phyloP scores from a whole-genome alignment of 2,329 filamentous ascomycete species.

The Xylariaceae sp. region DNA sequence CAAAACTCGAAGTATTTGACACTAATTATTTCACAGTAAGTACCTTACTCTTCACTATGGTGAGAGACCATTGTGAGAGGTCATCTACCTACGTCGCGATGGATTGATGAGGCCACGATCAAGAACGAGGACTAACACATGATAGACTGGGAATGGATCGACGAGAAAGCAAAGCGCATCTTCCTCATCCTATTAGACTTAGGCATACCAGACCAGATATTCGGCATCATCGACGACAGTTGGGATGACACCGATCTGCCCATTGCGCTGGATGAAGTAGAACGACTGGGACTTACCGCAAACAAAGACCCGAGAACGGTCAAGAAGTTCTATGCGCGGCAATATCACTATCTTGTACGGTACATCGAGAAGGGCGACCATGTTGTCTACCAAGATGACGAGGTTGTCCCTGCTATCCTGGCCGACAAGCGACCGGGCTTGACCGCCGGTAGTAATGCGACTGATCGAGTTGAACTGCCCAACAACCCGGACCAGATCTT shows the following conservation, averaged over 20 bases:
- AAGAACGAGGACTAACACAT: neutral
- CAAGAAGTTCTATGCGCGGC: constrained; percentile 65
- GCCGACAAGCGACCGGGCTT: constrained; percentile 56
- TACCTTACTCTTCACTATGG: neutral
- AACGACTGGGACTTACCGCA: constrained; percentile 59
- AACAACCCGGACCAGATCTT: constrained; percentile 57
- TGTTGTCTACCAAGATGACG: constrained; percentile 62
- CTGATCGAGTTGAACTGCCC: constrained; percentile 63
- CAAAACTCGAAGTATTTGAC: neutral
- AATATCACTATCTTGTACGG: constrained; percentile 69
- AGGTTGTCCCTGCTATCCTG: constrained; percentile 67
- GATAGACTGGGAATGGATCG: constrained; percentile 68
- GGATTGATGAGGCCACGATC: no score
- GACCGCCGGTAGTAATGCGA: constrained; percentile 32
- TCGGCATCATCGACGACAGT: constrained; percentile 70
- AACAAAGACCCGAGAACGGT: constrained; percentile 62
- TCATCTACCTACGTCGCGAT: neutral
- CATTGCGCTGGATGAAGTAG: constrained; percentile 62
- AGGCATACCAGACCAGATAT: constrained; percentile 70
- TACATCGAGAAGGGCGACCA: constrained; percentile 61
- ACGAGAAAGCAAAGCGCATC: constrained; percentile 64
- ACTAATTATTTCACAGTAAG: neutral
- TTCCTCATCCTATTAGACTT: constrained; percentile 71
- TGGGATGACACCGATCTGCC: constrained; percentile 77
- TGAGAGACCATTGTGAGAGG: neutral